Evolutionary conservation across 2,329 filamentous ascomycete species (phyloP), one percentile per base, ranked within the genome.

Genomic region (Nectriaceae sp.): DNA sequence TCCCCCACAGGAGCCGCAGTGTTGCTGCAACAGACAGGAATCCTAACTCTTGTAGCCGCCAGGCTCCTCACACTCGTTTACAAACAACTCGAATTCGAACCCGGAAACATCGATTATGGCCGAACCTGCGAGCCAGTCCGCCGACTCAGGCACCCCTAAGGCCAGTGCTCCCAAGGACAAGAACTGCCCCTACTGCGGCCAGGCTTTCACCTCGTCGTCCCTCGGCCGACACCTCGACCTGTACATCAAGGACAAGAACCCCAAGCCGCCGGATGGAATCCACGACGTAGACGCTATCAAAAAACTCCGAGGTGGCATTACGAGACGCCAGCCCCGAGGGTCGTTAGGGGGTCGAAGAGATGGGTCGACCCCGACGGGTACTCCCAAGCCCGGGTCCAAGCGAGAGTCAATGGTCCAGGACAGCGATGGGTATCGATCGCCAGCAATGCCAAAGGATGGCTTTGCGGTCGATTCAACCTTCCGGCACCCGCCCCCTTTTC

Each of bases 181-280:
- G 65, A 85, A 78, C 55, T 97, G 93, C 68, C 89, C 87, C 29
- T 97, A 90, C 73, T 97, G 93, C 69, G 79, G 84, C 40, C 90
- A 96, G 69, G 79, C 87, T 5, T 97, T 97, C 66, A 97, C 93
- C 15, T 97, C 92, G 2, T 96, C 91, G 15, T 96, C 90, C 3
- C 83, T 97, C 44, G 93, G 93, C 42, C 87, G 93, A 39, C 93
- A 97, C 71, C 85, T 97, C 57, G 93, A 97, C 68, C 82, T 96
- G 33, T 97, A 95, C 69, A 92, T 97, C 63, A 92, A 91, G 65
- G 87, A 91, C 50, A 95, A 91, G 74, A 97, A 97, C 68, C 90
- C 93, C 2, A 94, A 92, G 70, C 80, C 86, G 2, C 75, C 88
- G 5, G 93, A 97, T 71, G 92, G 92, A 42, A 74, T 96, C 39